Evolutionary conservation across 768 basidiomycete genomes (phyloP).

Genomic region (Trametopsis cervina): DNA sequence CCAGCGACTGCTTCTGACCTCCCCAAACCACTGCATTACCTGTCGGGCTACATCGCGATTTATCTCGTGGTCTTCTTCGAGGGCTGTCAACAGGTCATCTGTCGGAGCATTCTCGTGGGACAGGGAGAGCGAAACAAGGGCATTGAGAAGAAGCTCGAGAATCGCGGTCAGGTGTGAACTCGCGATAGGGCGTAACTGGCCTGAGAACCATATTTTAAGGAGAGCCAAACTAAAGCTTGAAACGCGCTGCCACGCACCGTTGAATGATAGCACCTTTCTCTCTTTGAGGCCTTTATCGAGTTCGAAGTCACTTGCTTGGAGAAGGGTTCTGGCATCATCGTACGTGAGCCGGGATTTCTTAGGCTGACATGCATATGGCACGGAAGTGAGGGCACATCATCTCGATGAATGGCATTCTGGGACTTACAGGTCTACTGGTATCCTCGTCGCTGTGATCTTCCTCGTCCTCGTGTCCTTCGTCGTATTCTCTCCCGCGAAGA

Average conservation of each 20-base stretch:
- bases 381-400: not conserved
- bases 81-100: slow-evolving; percentile 48
- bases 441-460: slow-evolving; percentile 23
- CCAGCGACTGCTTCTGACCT: slow-evolving; percentile 43
- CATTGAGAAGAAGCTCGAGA: slow-evolving; percentile 69
- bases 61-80: slow-evolving; percentile 72
- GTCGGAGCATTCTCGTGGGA: slow-evolving; percentile 45
- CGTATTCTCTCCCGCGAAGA: slow-evolving; percentile 62
- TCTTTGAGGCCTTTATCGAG: slow-evolving; percentile 55
- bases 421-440: slow-evolving; percentile 16
- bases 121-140: slow-evolving; percentile 58
- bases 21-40: slow-evolving; percentile 81
- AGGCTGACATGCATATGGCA: slow-evolving; percentile 17
- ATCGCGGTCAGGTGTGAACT: slow-evolving; percentile 59
- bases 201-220: slow-evolving; percentile 29
- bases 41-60: slow-evolving; percentile 53
- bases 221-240: no score
- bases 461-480: slow-evolving; percentile 52
- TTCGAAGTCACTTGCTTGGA: slow-evolving; percentile 83
- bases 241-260: slow-evolving; percentile 44
- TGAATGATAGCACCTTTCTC: slow-evolving; percentile 65
- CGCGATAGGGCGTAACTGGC: slow-evolving; percentile 67
- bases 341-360: slow-evolving; percentile 42
- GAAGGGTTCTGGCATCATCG: slow-evolving; percentile 49
- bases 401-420: not conserved